Conservation (phyloP, 306 rosid genomes). For the Cucurbita ficifolia region DNA sequence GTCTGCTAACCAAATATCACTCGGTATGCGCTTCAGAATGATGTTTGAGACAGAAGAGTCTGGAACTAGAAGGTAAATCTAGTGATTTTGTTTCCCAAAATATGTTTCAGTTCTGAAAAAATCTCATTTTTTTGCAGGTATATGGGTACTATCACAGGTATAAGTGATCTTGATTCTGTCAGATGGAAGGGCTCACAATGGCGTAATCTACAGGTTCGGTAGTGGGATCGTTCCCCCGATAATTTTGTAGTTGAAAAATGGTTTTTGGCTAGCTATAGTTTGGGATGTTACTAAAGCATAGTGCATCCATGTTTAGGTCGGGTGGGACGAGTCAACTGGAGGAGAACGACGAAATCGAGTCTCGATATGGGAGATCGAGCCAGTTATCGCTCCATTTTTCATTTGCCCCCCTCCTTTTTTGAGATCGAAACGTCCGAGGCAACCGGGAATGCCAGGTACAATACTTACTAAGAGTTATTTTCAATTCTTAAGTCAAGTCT, state of each 20-base stretch:
- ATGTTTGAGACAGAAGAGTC: constrained; percentile 98
- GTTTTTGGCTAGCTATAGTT: neutral
- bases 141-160: constrained; percentile 95
- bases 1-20: constrained; percentile 74
- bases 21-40: constrained; percentile 97
- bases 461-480: neutral
- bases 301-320: constrained; percentile 42
- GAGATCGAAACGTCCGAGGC: constrained; percentile 76
- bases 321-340: constrained; percentile 96
- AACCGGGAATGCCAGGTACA: constrained; percentile 86
- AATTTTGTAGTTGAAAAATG: neutral
- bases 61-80: constrained; percentile 80
- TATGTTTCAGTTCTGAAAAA: neutral
- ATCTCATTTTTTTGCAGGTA: constrained; percentile 31
- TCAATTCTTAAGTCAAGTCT: neutral
- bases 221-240: neutral
- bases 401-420: constrained; percentile 87
- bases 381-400: constrained; percentile 93
- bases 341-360: constrained; percentile 88
- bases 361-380: constrained; percentile 96
- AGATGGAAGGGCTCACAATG: constrained; percentile 97
- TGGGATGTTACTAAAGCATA: neutral
- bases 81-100: neutral
- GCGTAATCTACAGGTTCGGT: constrained; percentile 82
- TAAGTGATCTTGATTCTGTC: constrained; percentile 77